Percentiles rank a stretch among this genome's conserved stretches.
phyloP scores from a whole-genome alignment of 345 rosid species.

The Eucalyptus cloeziana region DNA sequence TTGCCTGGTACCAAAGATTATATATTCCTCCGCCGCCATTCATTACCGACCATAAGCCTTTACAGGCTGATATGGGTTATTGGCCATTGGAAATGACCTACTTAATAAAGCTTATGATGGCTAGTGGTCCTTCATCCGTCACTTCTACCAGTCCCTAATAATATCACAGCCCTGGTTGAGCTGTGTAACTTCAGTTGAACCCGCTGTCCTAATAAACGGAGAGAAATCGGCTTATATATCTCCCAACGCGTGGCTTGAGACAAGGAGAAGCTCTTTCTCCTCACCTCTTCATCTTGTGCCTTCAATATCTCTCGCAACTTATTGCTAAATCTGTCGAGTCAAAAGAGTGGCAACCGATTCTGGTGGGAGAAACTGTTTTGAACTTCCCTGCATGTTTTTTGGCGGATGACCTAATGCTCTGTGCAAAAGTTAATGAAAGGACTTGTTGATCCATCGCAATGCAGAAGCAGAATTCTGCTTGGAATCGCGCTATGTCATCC shows the following conservation, averaged over 20 bases:
- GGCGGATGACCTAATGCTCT: neutral
- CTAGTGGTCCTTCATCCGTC: neutral
- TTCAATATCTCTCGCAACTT: neutral
- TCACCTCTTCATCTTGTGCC: neutral
- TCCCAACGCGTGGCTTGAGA: neutral
- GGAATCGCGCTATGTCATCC: neutral
- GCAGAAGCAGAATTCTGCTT: neutral
- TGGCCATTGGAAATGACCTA: neutral
- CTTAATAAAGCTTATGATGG: neutral
- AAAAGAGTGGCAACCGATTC: neutral
- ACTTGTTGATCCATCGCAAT: neutral
- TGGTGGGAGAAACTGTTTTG: neutral
- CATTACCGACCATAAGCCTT: neutral
- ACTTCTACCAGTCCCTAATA: neutral
- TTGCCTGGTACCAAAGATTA: neutral
- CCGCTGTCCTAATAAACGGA: neutral
- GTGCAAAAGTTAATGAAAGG: neutral
- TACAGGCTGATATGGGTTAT: neutral
- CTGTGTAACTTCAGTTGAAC: neutral
- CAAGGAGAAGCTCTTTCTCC: neutral
- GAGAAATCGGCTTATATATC: neutral
- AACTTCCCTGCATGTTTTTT: neutral
- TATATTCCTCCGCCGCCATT: neutral
- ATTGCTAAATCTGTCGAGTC: neutral
- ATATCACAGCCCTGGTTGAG: neutral